Evolutionary conservation across 495 filamentous ascomycete species (phyloP).

Genomic region (Hypoxylon trugodes): DNA sequence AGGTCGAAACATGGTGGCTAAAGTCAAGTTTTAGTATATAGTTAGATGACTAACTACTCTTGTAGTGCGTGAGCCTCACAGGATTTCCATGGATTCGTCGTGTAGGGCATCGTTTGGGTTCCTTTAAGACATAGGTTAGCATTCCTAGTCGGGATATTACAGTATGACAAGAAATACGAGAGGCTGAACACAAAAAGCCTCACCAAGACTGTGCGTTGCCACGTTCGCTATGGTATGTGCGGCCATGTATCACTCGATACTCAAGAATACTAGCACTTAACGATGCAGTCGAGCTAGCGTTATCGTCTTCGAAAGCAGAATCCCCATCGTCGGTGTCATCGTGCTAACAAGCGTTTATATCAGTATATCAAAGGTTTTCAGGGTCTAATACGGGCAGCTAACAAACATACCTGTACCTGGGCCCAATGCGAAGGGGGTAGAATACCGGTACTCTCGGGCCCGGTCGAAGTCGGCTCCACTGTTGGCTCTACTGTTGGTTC

Average conservation of each 20-base stretch:
- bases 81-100: conserved; percentile 48
- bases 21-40: not conserved
- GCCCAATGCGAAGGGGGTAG: conserved; percentile 45
- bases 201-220: conserved; percentile 47
- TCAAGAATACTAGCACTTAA: conserved; percentile 54
- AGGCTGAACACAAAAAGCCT: no score
- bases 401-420: conserved; percentile 25
- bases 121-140: conserved; percentile 31
- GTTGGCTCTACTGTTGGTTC: no score
- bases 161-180: not conserved
- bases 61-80: conserved; percentile 22
- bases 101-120: conserved; percentile 49
- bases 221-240: conserved; percentile 51
- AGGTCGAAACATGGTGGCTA: conserved; percentile 47
- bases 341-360: no score
- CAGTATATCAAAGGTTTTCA: no score
- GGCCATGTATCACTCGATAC: conserved; percentile 51
- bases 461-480: no score
- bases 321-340: conserved; percentile 40
- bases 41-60: not conserved
- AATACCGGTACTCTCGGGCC: conserved; percentile 14
- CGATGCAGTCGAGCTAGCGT: conserved; percentile 52
- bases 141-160: not conserved
- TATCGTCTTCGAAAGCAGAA: conserved; percentile 42
- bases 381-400: no score